Evolutionary conservation across 83 land plant species (phyloP).

Genomic region (Diphasiastrum complanatum): DNA sequence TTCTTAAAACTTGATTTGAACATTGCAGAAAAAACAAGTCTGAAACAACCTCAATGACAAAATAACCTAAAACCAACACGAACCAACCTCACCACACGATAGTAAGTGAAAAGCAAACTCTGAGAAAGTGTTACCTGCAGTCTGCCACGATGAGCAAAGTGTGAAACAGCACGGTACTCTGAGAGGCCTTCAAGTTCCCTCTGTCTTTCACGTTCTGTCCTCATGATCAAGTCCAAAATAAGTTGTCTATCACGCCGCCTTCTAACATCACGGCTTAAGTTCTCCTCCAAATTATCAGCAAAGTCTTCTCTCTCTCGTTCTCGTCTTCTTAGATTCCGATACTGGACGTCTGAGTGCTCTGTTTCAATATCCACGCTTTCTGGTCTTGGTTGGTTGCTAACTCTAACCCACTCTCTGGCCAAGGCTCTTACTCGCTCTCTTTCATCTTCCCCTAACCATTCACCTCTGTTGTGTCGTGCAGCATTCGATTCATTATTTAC

Average conservation of each 20-base stretch:
- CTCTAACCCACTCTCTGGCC: conserved; percentile 39
- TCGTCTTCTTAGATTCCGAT: conserved; percentile 2
- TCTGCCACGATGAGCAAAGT: conserved; percentile 83
- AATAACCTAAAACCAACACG: neutral
- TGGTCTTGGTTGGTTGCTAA: conserved; percentile 30
- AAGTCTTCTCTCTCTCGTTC: conserved; percentile 31
- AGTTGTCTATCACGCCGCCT: conserved; percentile 72
- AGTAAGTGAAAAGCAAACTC: neutral
- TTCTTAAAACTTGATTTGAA: too few species aligned
- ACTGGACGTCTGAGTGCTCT: conserved; percentile 16
- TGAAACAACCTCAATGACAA: conserved; percentile 6
- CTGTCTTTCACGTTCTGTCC: conserved; percentile 74
- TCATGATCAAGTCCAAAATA: conserved; percentile 60
- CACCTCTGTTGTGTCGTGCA: conserved; percentile 7
- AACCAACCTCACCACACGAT: conserved; percentile 2
- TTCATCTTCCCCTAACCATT: conserved; percentile 35
- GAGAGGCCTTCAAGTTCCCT: conserved; percentile 68
- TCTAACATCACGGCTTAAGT: conserved; percentile 45
- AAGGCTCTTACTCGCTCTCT: conserved; percentile 41
- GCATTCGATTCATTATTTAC: conserved; percentile 2
- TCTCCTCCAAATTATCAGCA: conserved; percentile 47
- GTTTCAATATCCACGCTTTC: neutral
- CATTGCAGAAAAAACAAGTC: neutral
- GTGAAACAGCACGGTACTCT: conserved; percentile 83
- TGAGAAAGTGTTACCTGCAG: too few species aligned